Conservation (phyloP, 2,329 filamentous ascomycete species). For the Aspergillus melleus region DNA sequence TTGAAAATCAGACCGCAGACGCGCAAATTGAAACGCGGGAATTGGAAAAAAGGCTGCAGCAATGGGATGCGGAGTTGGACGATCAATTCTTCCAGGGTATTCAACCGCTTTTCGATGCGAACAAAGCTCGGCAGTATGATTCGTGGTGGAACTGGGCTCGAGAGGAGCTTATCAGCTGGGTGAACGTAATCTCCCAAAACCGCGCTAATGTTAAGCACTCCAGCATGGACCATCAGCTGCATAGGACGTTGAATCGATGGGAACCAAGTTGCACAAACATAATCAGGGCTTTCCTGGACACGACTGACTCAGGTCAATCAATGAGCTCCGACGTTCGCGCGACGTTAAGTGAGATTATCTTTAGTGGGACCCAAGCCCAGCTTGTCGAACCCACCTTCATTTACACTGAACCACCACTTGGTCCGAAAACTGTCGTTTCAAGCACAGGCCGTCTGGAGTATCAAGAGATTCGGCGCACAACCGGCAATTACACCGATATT, state of each 20-base stretch:
- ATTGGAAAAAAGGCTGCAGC: constrained; percentile 19
- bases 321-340: neutral
- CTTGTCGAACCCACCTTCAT: constrained; percentile 11
- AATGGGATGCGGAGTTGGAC: constrained; percentile 31
- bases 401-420: constrained; percentile 9
- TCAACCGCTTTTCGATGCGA: constrained; percentile 27
- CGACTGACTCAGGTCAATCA: neutral
- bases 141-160: constrained; percentile 41
- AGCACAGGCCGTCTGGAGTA: constrained; percentile 10
- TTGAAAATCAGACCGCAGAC: neutral
- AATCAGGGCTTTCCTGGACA: constrained; percentile 1
- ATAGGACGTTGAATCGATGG: constrained; percentile 17
- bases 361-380: constrained; percentile 4
- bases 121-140: constrained; percentile 30
- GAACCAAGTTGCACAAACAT: constrained; percentile 16
- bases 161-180: constrained; percentile 23
- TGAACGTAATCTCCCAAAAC: constrained; percentile 2
- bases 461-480: constrained; percentile 5
- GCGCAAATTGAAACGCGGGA: neutral
- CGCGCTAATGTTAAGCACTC: neutral
- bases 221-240: constrained; percentile 3
- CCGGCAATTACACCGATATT: constrained; percentile 7
- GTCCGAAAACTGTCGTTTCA: constrained; percentile 11
- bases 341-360: constrained; percentile 6
- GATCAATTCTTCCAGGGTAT: constrained; percentile 32